Base-by-base conservation (phyloP, 306 rosid species). In the Prinsepia uniflora region DNA sequence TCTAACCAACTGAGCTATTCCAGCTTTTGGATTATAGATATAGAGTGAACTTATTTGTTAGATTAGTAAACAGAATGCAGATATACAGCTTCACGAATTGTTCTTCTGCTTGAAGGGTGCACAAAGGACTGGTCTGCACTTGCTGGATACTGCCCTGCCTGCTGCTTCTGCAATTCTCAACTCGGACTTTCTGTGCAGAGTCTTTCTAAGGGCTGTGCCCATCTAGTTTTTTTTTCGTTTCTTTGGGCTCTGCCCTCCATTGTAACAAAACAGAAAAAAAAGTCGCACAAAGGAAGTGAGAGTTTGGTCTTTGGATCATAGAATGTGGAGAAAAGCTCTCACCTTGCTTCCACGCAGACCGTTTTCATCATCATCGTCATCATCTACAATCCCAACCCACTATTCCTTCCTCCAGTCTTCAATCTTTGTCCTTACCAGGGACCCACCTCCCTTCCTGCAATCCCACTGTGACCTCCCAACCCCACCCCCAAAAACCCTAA, bases 321-420 rank as follows among this genome's bases (percentile, higher is more conserved):
- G 56, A 76, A 86, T 88, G 92, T 83, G 85, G 48, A 84, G 70
- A 57, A 89, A 53, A 63, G 60, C 72, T 48, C 52, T 68, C 47
- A 22, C 58, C 61, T 81, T 75, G 62, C 57, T 87, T 68, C 78
- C 56, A 11, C 64, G 22, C 43, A 83, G 89, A 69, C 20, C 67
- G 42, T 85, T 81, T 40, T 86, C 94, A 8, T 75, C 69, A 46
- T 86, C 81, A 36, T 89, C 96, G 6, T 79, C 90, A 52, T 19
- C 73, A 1, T 79, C 88, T 15, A 90, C 84, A 73, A 64, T 67
- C 8, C 90, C 97, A 6, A 70, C 73, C 57, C 97, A 87, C 41
- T 89, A 91, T 72, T 94, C 99, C 63, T 94, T 94, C 74, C 99
- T 91, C 53, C 96, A 94, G 74, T 92, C 92, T 48, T 83, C 89